A percentile compares a stretch with the other conserved stretches of the same genome.
Conservation (phyloP, 306 rosid genomes). For the Pachyrhizus erosus region DNA sequence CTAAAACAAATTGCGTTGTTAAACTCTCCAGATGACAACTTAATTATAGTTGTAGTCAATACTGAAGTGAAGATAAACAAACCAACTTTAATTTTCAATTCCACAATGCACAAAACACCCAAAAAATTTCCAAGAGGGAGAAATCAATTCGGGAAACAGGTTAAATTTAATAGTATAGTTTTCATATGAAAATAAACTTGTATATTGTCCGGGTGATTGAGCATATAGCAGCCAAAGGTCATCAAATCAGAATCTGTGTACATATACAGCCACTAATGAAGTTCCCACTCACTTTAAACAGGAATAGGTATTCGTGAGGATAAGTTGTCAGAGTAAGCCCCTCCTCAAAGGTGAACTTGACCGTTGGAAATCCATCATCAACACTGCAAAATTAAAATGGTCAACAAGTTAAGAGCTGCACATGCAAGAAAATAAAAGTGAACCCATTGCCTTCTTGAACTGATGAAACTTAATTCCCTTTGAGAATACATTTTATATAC, state of each 20-base stretch:
- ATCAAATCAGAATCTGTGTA: conserved; percentile 4
- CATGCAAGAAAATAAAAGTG: conserved; percentile 11
- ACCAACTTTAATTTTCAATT: background rate
- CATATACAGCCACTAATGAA: conserved; percentile 26
- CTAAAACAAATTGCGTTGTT: background rate
- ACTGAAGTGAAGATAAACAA: background rate
- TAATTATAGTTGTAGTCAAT: conserved; percentile 9
- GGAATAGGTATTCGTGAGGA: conserved; percentile 83
- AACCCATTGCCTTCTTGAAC: conserved; percentile 27
- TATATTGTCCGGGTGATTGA: background rate
- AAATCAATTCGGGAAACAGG: background rate
- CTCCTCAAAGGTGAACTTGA: conserved; percentile 63
- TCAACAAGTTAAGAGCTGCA: conserved; percentile 35
- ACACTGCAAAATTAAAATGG: conserved; percentile 57
- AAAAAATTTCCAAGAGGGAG: conserved; percentile 3
- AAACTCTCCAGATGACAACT: background rate
- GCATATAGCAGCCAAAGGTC: conserved; percentile 21
- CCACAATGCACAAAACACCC: background rate
- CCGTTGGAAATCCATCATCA: conserved; percentile 72
- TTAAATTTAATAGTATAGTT: conserved; percentile 18
- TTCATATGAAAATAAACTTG: conserved; percentile 25
- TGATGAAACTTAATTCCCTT: background rate
- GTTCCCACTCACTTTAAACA: conserved; percentile 48
- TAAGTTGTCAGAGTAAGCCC: conserved; percentile 57
- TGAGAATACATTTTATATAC: conserved; percentile 18